A percentile compares a stretch with the other conserved stretches of the same genome.
Evolutionary conservation across 805 yeast genomes (phyloP).

Genomic region (Limtongia smithiae): DNA sequence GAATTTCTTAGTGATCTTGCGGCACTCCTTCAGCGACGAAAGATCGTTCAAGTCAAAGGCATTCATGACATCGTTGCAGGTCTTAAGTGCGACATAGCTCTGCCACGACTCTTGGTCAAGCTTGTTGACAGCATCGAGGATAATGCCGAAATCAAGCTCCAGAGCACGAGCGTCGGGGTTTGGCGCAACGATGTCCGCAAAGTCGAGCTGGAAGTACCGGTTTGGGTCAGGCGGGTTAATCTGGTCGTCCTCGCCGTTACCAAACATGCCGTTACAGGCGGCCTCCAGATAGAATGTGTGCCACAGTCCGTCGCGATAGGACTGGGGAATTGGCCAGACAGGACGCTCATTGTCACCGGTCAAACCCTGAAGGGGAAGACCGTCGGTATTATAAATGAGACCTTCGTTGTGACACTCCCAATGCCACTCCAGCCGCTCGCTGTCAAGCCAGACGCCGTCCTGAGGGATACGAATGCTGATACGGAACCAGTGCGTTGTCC

Average conservation of each 20-base stretch:
- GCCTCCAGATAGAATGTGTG: constrained; percentile 79
- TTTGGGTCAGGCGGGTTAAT: constrained; percentile 71
- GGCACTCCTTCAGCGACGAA: constrained; percentile 54
- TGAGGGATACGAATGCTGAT: constrained; percentile 62
- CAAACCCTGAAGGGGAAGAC: constrained; percentile 74
- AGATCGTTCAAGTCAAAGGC: constrained; percentile 70
- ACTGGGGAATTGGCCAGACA: constrained; percentile 63
- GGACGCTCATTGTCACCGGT: constrained; percentile 75
- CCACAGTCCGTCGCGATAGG: constrained; percentile 49
- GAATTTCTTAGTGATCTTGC: constrained; percentile 58
- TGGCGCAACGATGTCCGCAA: constrained; percentile 78
- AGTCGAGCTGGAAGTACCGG: constrained; percentile 60
- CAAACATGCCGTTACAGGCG: constrained; percentile 94
- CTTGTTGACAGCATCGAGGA: constrained; percentile 90
- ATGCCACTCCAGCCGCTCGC: constrained; percentile 26
- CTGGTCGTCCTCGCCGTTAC: constrained; percentile 54
- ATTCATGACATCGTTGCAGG: constrained; percentile 82
- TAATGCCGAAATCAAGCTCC: constrained; percentile 77
- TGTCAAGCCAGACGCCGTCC: constrained; percentile 30
- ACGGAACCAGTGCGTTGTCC: constrained; percentile 96
- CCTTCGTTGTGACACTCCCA: constrained; percentile 85
- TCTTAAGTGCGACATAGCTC: constrained; percentile 72
- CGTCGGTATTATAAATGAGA: constrained; percentile 62
- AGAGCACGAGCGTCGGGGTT: constrained; percentile 75
- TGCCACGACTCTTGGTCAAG: constrained; percentile 72